A percentile compares a stretch with the other conserved stretches of the same genome.
Evolutionary conservation across 768 basidiomycete genomes (phyloP).

Genomic region (Tubosaeta brunneosetosa): DNA sequence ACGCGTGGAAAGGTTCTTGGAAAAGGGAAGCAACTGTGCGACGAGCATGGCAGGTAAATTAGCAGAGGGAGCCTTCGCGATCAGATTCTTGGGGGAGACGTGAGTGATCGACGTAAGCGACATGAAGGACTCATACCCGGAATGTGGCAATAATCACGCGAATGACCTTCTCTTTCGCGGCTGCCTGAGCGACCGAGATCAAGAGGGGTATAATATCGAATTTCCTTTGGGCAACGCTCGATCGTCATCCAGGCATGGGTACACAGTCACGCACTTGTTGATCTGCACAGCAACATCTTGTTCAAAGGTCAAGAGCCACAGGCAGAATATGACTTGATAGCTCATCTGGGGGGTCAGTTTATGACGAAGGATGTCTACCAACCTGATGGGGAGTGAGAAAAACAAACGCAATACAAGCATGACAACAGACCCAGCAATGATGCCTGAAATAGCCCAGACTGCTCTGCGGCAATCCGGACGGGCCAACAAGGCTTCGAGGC

Average conservation of each 20-base stretch:
- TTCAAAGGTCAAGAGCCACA: constrained; percentile 95
- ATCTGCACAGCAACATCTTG: constrained; percentile 77
- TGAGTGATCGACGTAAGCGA: constrained; percentile 2
- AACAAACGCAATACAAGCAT: background rate
- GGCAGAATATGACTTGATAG: constrained; percentile 89
- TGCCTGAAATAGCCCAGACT: constrained; percentile 70
- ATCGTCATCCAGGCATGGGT: constrained; percentile 1
- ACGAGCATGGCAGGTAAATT: constrained; percentile 94
- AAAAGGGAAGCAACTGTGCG: constrained; percentile 78
- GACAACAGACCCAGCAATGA: constrained; percentile 57
- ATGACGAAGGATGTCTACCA: constrained; percentile 77
- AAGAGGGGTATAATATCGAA: constrained; percentile 87
- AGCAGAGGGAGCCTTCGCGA: constrained; percentile 80
- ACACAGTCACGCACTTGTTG: constrained; percentile 59
- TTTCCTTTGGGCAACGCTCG: constrained; percentile 47
- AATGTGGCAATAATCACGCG: constrained; percentile 91
- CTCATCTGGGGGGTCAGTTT: constrained; percentile 89
- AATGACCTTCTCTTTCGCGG: constrained; percentile 96
- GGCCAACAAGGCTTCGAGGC: constrained; percentile 78
- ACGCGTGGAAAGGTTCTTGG: constrained; percentile 73
- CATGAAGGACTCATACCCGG: constrained; percentile 44
- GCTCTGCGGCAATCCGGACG: constrained; percentile 75
- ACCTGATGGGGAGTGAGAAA: constrained; percentile 37
- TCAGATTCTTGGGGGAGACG: constrained; percentile 59
- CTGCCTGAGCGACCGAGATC: constrained; percentile 77